Percentiles rank a stretch among this genome's conserved stretches.
phyloP scores from a whole-genome alignment of 2,329 filamentous ascomycete species.

The Aspergillus fischeri region DNA sequence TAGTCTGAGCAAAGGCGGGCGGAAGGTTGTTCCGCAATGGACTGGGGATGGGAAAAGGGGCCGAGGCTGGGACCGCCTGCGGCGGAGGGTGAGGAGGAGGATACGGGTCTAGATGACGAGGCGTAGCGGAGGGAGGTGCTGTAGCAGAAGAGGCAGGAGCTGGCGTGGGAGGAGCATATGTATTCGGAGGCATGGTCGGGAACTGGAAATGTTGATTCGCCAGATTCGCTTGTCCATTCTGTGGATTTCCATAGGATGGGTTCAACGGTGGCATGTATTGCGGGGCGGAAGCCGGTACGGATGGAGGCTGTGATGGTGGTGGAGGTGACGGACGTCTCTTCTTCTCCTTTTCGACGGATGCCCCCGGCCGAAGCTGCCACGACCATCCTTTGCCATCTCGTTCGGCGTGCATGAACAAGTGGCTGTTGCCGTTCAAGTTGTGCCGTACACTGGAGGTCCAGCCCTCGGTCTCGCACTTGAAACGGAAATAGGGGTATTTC shows the following conservation, averaged over 20 bases:
- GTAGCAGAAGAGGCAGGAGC: slow-evolving; percentile 21
- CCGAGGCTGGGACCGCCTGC: slow-evolving; percentile 25
- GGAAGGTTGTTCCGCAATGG: slow-evolving; percentile 38
- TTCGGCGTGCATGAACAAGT: slow-evolving; percentile 57
- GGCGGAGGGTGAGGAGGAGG: slow-evolving; percentile 18
- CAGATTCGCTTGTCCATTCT: slow-evolving; percentile 25
- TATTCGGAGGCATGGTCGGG: slow-evolving; percentile 31
- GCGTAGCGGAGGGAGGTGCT: slow-evolving; percentile 11
- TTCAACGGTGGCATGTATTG: slow-evolving; percentile 35
- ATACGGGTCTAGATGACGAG: slow-evolving; percentile 21
- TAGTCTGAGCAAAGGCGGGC: slow-evolving; percentile 34
- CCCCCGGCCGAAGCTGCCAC: slow-evolving; percentile 57
- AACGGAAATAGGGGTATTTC: slow-evolving; percentile 59
- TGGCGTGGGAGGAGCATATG: slow-evolving; percentile 28
- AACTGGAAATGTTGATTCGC: slow-evolving; percentile 38
- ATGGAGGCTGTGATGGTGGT: slow-evolving; percentile 29
- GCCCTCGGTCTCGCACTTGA: slow-evolving; percentile 60
- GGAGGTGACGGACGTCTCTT: slow-evolving; percentile 47
- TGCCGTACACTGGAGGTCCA: slow-evolving; percentile 66
- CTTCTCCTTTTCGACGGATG: slow-evolving; percentile 57
- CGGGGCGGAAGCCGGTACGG: slow-evolving; percentile 23
- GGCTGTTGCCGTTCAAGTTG: slow-evolving; percentile 56
- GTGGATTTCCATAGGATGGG: slow-evolving; percentile 27
- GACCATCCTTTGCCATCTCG: slow-evolving; percentile 61
- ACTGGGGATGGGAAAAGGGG: slow-evolving; percentile 34